Evolutionary conservation across 805 yeast species (phyloP).

Genomic region (Kurtzmaniella cleridarum): DNA sequence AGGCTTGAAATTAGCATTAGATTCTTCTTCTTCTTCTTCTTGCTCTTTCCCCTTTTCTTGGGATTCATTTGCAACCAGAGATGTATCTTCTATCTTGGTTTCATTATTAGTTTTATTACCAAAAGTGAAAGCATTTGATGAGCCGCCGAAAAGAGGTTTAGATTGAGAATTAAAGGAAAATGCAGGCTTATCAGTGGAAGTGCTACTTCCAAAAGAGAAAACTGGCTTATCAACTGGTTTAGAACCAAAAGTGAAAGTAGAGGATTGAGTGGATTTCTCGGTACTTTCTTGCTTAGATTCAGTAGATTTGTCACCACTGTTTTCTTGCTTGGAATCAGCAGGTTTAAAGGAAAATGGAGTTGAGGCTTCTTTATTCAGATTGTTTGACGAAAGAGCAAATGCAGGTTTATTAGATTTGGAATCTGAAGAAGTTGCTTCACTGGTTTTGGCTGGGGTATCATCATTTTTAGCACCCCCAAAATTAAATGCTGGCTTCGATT

Average conservation of each 20-base stretch:
- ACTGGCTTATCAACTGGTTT: slow-evolving; percentile 9
- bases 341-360: slow-evolving; percentile 1
- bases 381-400: background rate
- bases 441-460: slow-evolving; percentile 3
- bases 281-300: slow-evolving; percentile 4
- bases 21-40: slow-evolving; percentile 6
- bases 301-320: slow-evolving; percentile 6
- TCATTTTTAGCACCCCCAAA: slow-evolving; percentile 5
- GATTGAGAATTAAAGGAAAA: slow-evolving; percentile 1
- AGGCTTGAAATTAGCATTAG: slow-evolving; percentile 35
- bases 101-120: background rate
- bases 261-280: slow-evolving; percentile 16
- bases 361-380: background rate
- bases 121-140: background rate
- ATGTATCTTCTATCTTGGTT: background rate
- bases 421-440: background rate
- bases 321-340: slow-evolving; percentile 5
- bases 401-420: slow-evolving; percentile 1
- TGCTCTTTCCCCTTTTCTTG: slow-evolving; percentile 1
- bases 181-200: background rate
- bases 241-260: slow-evolving; percentile 11
- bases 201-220: slow-evolving; percentile 5
- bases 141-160: slow-evolving; percentile 3
- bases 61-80: background rate
- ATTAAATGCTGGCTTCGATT: slow-evolving; percentile 8